A percentile compares a stretch with the other conserved stretches of the same genome.
These are phyloP conservation scores for Cercospora citrullina DNA, from an alignment of 2,329 filamentous ascomycete genomes.

Conservation along the genomic window DNA sequence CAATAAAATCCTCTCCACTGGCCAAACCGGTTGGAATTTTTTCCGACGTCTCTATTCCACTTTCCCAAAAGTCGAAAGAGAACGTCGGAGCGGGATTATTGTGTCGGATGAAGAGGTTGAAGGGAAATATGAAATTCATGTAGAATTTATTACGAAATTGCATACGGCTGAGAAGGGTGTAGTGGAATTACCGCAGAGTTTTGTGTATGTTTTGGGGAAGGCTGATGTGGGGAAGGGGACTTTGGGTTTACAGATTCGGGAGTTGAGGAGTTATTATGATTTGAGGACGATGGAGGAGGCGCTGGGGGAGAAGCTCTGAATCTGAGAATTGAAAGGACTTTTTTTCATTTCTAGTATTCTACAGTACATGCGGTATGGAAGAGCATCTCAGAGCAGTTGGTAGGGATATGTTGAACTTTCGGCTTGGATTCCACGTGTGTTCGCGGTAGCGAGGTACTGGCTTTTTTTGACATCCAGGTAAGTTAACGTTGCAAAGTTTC, in stretches of 20 bases:
- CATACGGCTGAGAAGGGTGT: background rate
- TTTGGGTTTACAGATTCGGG: slow-evolving; percentile 17
- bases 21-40: slow-evolving; percentile 10
- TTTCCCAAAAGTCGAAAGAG: slow-evolving; percentile 17
- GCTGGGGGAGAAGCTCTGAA: background rate
- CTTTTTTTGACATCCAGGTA: background rate
- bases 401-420: background rate
- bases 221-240: slow-evolving; percentile 20
- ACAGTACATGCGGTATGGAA: background rate
- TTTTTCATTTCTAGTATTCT: background rate
- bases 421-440: background rate
- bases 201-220: slow-evolving; percentile 20
- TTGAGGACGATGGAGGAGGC: slow-evolving; percentile 19
- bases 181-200: slow-evolving; percentile 20
- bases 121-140: slow-evolving; percentile 14
- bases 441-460: background rate
- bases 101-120: slow-evolving; percentile 7
- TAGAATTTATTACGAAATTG: slow-evolving; percentile 17
- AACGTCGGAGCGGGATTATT: slow-evolving; percentile 15
- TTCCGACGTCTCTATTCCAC: slow-evolving; percentile 14
- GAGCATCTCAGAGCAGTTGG: background rate
- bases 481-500: background rate
- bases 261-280: slow-evolving; percentile 25
- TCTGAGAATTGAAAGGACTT: background rate
- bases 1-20: background rate